Conservation (phyloP, 106 monocot species). For the Chionographis japonica region DNA sequence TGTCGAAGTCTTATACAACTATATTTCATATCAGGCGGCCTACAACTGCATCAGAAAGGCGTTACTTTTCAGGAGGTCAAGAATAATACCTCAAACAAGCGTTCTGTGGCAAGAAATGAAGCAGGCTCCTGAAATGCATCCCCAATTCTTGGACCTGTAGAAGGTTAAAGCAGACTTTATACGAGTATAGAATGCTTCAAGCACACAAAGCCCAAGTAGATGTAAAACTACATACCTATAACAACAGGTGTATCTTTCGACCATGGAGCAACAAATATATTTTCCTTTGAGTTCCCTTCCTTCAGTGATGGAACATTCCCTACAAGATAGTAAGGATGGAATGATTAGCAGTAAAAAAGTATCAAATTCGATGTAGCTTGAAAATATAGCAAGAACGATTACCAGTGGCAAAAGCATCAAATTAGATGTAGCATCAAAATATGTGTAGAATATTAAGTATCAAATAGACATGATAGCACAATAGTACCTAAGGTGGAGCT, state of each 20-base stretch:
- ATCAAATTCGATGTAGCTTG: neutral
- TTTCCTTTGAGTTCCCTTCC: constrained; percentile 88
- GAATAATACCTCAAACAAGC: constrained; percentile 76
- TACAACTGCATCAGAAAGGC: neutral
- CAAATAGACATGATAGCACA: no score
- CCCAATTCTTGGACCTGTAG: constrained; percentile 82
- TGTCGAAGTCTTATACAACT: no score
- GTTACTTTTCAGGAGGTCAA: neutral
- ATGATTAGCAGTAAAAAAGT: neutral
- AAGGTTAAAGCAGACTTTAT: neutral
- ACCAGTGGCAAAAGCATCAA: no score
- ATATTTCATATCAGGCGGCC: neutral
- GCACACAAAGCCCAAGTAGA: neutral
- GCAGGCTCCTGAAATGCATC: constrained; percentile 97
- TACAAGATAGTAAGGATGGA: constrained; percentile 19
- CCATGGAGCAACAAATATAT: constrained; percentile 88
- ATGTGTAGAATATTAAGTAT: no score
- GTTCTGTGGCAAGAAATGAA: constrained; percentile 65
- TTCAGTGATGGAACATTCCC: constrained; percentile 82
- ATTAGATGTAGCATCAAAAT: no score
- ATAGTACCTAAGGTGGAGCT: no score
- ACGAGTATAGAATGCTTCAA: neutral
- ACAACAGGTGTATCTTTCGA: constrained; percentile 63
- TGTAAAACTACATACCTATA: constrained; percentile 39
- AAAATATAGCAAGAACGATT: neutral